Evolutionary conservation across 2,329 filamentous ascomycete species (phyloP).

Genomic region (Cryphonectria nitschkei): DNA sequence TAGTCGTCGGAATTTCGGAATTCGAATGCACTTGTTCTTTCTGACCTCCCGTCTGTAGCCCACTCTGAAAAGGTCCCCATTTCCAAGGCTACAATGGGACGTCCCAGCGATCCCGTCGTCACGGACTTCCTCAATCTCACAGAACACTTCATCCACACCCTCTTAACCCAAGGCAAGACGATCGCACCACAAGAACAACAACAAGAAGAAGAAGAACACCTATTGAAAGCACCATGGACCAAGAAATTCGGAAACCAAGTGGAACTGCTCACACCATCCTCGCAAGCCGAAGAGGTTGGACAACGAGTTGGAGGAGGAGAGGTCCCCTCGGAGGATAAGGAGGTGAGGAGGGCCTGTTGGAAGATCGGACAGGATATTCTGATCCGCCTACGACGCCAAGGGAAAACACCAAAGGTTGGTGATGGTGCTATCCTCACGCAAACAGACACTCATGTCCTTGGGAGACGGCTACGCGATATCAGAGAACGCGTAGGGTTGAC

Average conservation of each 20-base stretch:
- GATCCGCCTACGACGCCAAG: slow-evolving; percentile 8
- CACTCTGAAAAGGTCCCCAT: not conserved
- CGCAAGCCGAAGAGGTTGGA: not conserved
- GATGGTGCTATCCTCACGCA: slow-evolving; percentile 10
- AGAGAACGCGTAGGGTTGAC: slow-evolving; percentile 5
- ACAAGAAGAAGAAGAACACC: not conserved
- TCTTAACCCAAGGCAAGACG: not conserved
- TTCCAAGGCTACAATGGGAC: not conserved
- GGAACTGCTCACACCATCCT: not conserved
- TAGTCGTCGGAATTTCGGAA: not conserved
- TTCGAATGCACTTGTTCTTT: not conserved
- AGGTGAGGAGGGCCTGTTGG: slow-evolving; percentile 17
- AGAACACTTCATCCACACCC: not conserved
- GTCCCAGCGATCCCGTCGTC: not conserved
- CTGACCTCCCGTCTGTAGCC: not conserved
- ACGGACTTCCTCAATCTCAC: not conserved
- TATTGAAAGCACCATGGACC: not conserved
- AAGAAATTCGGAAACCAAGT: not conserved
- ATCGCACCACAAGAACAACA: no score
- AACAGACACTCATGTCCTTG: slow-evolving; percentile 13
- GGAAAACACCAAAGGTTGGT: not conserved
- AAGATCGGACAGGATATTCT: slow-evolving; percentile 22
- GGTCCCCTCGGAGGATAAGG: not conserved
- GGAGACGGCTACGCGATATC: slow-evolving; percentile 8
- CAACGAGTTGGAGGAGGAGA: not conserved